Evolutionary conservation across 2,329 filamentous ascomycete species (phyloP).

Genomic region (Monosporascus cannonballus): DNA sequence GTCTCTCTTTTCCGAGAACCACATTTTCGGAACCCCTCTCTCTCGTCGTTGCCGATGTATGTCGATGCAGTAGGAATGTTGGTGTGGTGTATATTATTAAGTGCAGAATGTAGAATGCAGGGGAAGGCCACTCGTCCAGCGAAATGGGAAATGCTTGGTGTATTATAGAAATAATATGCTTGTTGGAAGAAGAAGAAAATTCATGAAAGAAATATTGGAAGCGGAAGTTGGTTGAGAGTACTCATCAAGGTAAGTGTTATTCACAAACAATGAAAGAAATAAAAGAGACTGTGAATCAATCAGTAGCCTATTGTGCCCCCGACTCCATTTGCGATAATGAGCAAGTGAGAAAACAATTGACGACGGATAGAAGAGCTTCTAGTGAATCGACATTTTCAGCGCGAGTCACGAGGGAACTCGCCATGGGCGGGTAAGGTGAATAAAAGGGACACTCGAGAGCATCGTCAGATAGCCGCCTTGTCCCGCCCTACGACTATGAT

Average conservation of each 20-base stretch:
- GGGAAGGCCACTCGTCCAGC: not conserved
- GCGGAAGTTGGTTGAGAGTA: conserved; percentile 4
- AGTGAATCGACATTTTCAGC: conserved; percentile 3
- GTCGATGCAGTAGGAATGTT: not conserved
- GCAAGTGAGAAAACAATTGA: conserved; percentile 6
- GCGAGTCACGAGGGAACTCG: conserved; percentile 6
- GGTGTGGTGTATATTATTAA: conserved; percentile 1
- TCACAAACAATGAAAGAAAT: conserved; percentile 12
- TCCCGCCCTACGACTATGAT: not conserved
- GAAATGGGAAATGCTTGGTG: not conserved
- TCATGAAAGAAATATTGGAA: conserved; percentile 3
- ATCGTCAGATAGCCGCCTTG: not conserved
- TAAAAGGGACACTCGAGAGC: conserved; percentile 1
- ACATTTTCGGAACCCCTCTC: conserved; percentile 13
- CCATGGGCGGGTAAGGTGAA: not conserved
- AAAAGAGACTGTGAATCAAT: conserved; percentile 10
- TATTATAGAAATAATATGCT: not conserved
- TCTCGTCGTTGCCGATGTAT: conserved; percentile 2
- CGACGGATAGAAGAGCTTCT: conserved; percentile 1
- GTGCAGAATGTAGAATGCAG: not conserved
- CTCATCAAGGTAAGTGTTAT: conserved; percentile 4
- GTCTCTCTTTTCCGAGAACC: conserved; percentile 19
- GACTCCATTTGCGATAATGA: conserved; percentile 9
- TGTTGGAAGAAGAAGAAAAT: not conserved
- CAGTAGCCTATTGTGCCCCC: conserved; percentile 13